phyloP scores from a whole-genome alignment of 805 yeast genomes.

The Nakazawaea siamensis region DNA sequence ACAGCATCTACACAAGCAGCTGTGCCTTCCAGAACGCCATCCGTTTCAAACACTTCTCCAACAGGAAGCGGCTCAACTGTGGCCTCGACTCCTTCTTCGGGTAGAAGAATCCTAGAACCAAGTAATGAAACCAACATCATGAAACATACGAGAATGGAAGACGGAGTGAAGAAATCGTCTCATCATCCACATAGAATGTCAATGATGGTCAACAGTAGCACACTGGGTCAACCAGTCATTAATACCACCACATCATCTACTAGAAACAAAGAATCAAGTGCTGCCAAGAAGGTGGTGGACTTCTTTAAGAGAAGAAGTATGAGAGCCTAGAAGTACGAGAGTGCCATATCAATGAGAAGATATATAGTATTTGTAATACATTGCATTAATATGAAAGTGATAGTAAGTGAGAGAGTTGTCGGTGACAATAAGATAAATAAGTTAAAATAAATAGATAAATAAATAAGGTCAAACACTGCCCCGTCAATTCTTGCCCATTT shows the following conservation, averaged over 20 bases:
- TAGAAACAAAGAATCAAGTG: slow-evolving; percentile 49
- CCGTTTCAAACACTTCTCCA: background rate
- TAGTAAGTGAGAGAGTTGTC: background rate
- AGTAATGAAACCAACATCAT: slow-evolving; percentile 21
- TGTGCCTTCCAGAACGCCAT: slow-evolving; percentile 1
- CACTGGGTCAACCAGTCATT: background rate
- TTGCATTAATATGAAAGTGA: background rate
- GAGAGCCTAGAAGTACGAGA: slow-evolving; percentile 21
- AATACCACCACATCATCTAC: background rate
- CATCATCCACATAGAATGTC: slow-evolving; percentile 5
- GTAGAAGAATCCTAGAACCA: slow-evolving; percentile 26
- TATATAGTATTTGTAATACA: background rate
- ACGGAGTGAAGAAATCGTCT: slow-evolving; percentile 2
- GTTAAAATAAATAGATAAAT: slow-evolving; percentile 9
- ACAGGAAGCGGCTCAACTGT: background rate
- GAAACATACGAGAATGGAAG: slow-evolving; percentile 7
- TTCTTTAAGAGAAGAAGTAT: slow-evolving; percentile 63
- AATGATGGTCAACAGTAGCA: background rate
- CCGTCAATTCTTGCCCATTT: slow-evolving; percentile 21
- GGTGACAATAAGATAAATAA: background rate
- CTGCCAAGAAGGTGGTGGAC: slow-evolving; percentile 73
- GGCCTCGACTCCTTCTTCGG: background rate
- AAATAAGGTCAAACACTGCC: slow-evolving; percentile 6
- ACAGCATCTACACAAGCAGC: slow-evolving; percentile 1
- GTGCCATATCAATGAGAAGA: background rate